Conservation (phyloP, 192 early-diverging fungal species). For the Funneliformis mosseae region DNA sequence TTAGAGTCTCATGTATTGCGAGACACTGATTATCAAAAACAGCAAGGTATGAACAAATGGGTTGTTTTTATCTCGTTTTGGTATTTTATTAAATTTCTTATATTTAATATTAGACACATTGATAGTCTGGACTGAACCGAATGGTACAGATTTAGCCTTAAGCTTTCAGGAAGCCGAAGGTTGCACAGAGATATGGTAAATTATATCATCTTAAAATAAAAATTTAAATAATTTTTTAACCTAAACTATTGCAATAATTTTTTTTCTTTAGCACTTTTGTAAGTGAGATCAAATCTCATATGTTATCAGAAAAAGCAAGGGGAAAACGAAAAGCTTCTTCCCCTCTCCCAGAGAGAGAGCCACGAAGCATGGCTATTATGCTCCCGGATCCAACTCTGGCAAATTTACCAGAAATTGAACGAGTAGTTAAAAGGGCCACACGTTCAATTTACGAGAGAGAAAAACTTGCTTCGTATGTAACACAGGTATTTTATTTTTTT, state of each 20-base stretch:
- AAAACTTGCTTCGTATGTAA: constrained; percentile 60
- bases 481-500: too few relatives aligned
- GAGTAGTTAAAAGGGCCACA: constrained; percentile 57
- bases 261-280: background rate
- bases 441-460: constrained; percentile 65
- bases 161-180: constrained; percentile 92
- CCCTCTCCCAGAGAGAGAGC: background rate
- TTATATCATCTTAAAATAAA: background rate
- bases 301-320: too few relatives aligned
- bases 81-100: background rate
- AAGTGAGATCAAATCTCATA: background rate
- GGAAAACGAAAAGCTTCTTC: background rate
- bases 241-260: background rate
- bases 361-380: constrained; percentile 21
- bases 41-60: constrained; percentile 70
- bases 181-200: constrained; percentile 68
- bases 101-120: constrained; percentile 70
- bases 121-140: constrained; percentile 89
- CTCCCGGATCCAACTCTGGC: constrained; percentile 71
- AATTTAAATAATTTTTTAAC: background rate
- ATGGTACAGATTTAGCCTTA: constrained; percentile 81
- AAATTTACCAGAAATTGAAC: constrained; percentile 74
- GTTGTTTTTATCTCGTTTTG: background rate
- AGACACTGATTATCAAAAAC: constrained; percentile 76
- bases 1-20: constrained; percentile 75